Base-by-base conservation (phyloP, 306 rosid species). In the Quercus robur region DNA sequence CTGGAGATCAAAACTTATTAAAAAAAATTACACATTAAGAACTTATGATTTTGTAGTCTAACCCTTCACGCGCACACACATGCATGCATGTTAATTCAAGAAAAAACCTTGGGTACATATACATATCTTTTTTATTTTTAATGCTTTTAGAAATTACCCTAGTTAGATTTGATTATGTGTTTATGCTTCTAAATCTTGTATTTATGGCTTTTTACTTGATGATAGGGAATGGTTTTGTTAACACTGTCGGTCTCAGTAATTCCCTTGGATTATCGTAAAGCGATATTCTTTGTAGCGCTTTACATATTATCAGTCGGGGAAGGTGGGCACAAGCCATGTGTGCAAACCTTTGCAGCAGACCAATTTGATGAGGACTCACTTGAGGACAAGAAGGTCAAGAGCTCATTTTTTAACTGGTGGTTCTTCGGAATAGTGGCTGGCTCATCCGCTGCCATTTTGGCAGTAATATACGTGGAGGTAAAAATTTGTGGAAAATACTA, bases 341-440 rank as follows among this genome's bases (percentile, higher is more conserved):
- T 88, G 3, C 97, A 91, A 56, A 93, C 97, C 7, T 93, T 91
- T 26, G 97, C 97, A 11, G 97, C 97, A 35, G 94, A 91, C 75
- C 97, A 93, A 9, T 93, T 93, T n/a, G 88, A 87, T 7, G 97
- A 93, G 3, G 88, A 82, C 21, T 71, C 94, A 6, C 58, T 81
- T 7, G 89, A 87, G 56, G 89, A 89, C 61, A 93, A 80, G 68
- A 77, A 78, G 28, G 82, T 62, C 46, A 93, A 93, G 79, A 89
- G 97, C 59, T 91, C 97, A 1, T 93, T 93, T 83, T 89, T 82
- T 77, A 93, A 93, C 41, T 93, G 91, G 94, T 93, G 97, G 97
- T 91, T 80, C 46, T 26, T 90, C 17, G 97, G 89, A 1, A 55
- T 94, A 13, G 94, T 91, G 0, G 80, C 74, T 8, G 91, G 91